Evolutionary conservation across 352 stramenopile genomes (phyloP), one percentile per base, ranked within the genome.

Genomic region (Globisporangium irregulare): DNA sequence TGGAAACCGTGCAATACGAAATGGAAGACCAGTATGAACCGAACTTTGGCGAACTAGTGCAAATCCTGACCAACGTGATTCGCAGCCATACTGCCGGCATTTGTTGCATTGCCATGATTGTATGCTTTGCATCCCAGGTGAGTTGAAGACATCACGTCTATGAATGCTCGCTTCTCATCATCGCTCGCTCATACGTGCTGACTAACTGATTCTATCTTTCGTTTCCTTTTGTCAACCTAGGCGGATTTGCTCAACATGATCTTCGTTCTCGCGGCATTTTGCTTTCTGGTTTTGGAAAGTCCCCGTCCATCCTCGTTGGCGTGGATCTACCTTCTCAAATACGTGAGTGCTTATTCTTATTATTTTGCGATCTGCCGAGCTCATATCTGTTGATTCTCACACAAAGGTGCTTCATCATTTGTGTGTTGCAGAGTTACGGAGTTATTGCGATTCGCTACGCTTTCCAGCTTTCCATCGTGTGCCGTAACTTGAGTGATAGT

Each of bases 381-480:
- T 53, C 29, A 25, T 48, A n/a, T 48, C 36, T 12, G 29, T 29
- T 46, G 32, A 15, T 46, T 50, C 22, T 55, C 53, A 68, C 53
- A n/a, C 38, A 12, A 2, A 55, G 55, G 4, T 43, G 14, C 22
- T 53, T 22, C 32, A 20, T 60, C 53, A 32, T 56, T n/a, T 34
- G 27, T 36, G 20, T 68, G n/a, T 67, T 70, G 59, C 60, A 88
- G 80, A 82, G 75, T 6, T 88, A 78, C 41, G 79, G 69, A 18
- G 69, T 86, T 34, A 82, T 86, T 58, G 70, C 74, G 34, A 25
- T 95, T n/a, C 77, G 86, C 9, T 96, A 95, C 59, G 32, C 79
- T 9, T 95, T 94, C 67, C 89, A 96, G 75, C 62, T 96, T 0
- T 88, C 89, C n/a, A 73, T 94, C 14, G 91, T 96, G 62, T 96